Percentiles rank a stretch among this genome's conserved stretches.
These are phyloP conservation scores for Mycena indigotica DNA, from an alignment of 768 basidiomycete species.

Conservation along the genomic window DNA sequence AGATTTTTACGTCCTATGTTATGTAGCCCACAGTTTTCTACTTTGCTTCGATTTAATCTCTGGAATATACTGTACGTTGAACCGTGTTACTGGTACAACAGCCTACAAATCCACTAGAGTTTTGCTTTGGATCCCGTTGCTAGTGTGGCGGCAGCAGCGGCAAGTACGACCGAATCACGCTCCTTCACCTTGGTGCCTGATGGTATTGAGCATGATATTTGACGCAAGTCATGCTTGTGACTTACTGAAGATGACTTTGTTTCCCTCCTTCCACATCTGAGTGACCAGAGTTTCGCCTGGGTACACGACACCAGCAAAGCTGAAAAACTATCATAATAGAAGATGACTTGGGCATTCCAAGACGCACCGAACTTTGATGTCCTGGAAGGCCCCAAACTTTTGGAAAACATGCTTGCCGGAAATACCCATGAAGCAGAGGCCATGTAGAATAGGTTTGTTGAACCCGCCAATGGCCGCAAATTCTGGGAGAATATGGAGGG, in stretches of 20 bases:
- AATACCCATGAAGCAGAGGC: constrained; percentile 91
- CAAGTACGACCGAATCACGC: constrained; percentile 66
- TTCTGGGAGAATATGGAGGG: constrained; percentile 81
- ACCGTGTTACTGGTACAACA: too few species aligned
- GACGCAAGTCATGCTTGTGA: too few species aligned
- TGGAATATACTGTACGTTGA: too few species aligned
- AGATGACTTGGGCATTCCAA: not conserved
- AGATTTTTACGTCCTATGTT: not conserved
- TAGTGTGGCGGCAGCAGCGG: constrained; percentile 83
- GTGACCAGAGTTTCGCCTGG: constrained; percentile 96
- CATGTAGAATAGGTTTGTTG: constrained; percentile 85
- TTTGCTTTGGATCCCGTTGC: constrained; percentile 57
- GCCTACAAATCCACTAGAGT: constrained; percentile 44
- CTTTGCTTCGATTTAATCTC: too few species aligned
- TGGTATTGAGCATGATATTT: constrained; percentile 5
- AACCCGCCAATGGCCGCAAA: constrained; percentile 97
- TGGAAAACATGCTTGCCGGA: constrained; percentile 91
- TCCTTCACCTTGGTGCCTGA: constrained; percentile 90
- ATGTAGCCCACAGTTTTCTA: not conserved
- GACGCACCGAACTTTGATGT: constrained; percentile 91
- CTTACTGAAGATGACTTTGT: constrained; percentile 90
- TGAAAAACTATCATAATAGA: constrained; percentile 26
- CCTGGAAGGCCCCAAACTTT: constrained; percentile 79
- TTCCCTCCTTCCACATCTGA: constrained; percentile 97
- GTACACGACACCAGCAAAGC: constrained; percentile 89